Conservation (phyloP, 805 yeast species). For the Tetrapisispora taiwanensis region DNA sequence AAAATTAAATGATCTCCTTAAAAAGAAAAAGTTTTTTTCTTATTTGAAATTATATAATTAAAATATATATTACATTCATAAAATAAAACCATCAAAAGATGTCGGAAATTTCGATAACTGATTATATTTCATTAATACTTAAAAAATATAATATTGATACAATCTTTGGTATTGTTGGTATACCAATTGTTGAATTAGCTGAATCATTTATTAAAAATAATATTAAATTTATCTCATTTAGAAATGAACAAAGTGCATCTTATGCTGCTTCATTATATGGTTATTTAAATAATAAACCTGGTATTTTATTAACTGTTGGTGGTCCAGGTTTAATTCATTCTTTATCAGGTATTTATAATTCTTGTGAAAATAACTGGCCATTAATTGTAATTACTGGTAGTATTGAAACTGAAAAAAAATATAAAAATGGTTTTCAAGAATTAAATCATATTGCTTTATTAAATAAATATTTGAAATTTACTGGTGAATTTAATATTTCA, state of each 20-base stretch:
- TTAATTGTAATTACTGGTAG: slow-evolving; percentile 56
- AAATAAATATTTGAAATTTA: slow-evolving; percentile 40
- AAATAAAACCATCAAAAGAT: neutral
- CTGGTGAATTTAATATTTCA: slow-evolving; percentile 27
- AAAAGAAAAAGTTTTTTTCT: no score
- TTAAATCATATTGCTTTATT: slow-evolving; percentile 50
- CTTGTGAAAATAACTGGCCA: slow-evolving; percentile 56
- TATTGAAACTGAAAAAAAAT: slow-evolving; percentile 35
- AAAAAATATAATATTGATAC: slow-evolving; percentile 38
- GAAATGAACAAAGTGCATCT: slow-evolving; percentile 68
- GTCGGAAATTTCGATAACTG: neutral
- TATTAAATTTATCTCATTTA: slow-evolving; percentile 46
- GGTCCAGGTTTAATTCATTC: slow-evolving; percentile 70
- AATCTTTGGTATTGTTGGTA: slow-evolving; percentile 66
- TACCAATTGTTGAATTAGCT: slow-evolving; percentile 64
- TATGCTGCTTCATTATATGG: slow-evolving; percentile 70
- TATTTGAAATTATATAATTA: no score
- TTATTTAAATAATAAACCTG: slow-evolving; percentile 53
- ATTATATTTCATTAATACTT: neutral
- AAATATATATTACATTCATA: neutral
- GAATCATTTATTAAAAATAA: slow-evolving; percentile 47
- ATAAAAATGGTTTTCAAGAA: slow-evolving; percentile 64
- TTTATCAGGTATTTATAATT: slow-evolving; percentile 54
- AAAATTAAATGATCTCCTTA: no score
- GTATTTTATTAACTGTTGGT: slow-evolving; percentile 60